Evolutionary conservation across 2,329 filamentous ascomycete genomes (phyloP), one percentile per base, ranked within the genome.

Genomic region (Graphilbum fragrans): DNA sequence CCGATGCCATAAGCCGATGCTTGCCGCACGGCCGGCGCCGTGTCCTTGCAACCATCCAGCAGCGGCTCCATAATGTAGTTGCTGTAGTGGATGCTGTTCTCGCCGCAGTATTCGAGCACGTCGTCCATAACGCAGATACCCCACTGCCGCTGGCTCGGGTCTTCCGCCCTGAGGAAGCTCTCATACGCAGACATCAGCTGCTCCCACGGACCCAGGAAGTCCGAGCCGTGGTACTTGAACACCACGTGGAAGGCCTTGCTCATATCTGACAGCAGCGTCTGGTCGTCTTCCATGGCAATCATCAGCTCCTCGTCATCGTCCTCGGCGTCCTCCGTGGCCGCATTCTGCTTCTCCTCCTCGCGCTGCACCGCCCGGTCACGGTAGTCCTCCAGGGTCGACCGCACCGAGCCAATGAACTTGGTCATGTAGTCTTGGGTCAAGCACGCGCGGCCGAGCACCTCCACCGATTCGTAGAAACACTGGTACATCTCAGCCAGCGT

Each of bases 221-320:
- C 67, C 10, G 78, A 71, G 20, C 86, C 85, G 58, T 95, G 87
- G 65, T 94, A 88, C 70, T 96, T 96, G 73, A 98, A 98, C 50
- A 98, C 86, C 46, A 87, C 90, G 63, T 98, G 92, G 74, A 94
- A 98, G 1, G 92, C 90, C 70, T 98, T 98, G 76, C 98, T 98
- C 92, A 98, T 98, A 57, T 98, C 92, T 2, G 88, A 94, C 35
- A 98, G 73, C 17, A 98, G 72, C 19, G 87, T 94, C 63, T 96
- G 90, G 57, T 98, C 92, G 52, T 98, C 92, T 60, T 98, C 92
- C 37, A 98, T 88, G 12, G 90, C 92, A 52, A 93, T 82, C 25
- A 93, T 71, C 35, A 81, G 76, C 40, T 95, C 90, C 52, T 95
- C 84, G 16, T 81, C 81, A 45, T 92, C 40, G 54, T 95, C 88